A percentile compares a stretch with the other conserved stretches of the same genome.
Evolutionary conservation across 2,329 filamentous ascomycete genomes (phyloP).

Genomic region (Zymoseptoria pseudotritici): DNA sequence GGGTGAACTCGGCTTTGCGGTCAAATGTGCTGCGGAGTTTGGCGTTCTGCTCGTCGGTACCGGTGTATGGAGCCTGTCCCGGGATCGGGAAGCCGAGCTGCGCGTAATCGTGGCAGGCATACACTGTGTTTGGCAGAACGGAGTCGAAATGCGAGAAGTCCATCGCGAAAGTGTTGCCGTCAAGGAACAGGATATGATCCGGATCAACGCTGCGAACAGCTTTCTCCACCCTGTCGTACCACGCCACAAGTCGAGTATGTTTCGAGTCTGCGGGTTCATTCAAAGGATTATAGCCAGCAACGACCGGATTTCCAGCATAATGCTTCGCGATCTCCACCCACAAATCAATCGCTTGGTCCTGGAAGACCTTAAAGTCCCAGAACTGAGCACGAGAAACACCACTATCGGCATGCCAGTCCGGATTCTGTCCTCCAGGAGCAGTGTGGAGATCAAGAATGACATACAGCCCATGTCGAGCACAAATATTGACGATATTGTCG

Average conservation of each 20-base stretch:
- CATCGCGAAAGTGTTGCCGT: slow-evolving; percentile 32
- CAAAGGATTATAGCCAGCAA: slow-evolving; percentile 47
- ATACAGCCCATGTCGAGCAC: slow-evolving; percentile 42
- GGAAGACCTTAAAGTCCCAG: slow-evolving; percentile 46
- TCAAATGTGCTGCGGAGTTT: slow-evolving; percentile 39
- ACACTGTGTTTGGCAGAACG: slow-evolving; percentile 42
- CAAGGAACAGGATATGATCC: slow-evolving; percentile 40
- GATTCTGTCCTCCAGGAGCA: slow-evolving; percentile 44
- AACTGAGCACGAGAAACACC: slow-evolving; percentile 40
- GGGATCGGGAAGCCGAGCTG: slow-evolving; percentile 43
- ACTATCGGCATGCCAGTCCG: slow-evolving; percentile 47
- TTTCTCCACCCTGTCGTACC: slow-evolving; percentile 42
- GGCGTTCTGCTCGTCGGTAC: slow-evolving; percentile 37
- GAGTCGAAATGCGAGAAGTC: slow-evolving; percentile 38
- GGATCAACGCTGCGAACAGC: slow-evolving; percentile 42
- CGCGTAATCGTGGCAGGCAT: slow-evolving; percentile 49
- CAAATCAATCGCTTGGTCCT: slow-evolving; percentile 44
- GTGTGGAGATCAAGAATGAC: slow-evolving; percentile 47
- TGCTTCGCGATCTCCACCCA: slow-evolving; percentile 42
- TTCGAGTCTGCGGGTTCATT: slow-evolving; percentile 46
- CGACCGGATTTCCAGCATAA: slow-evolving; percentile 40
- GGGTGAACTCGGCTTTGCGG: slow-evolving; percentile 44
- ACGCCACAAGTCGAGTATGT: slow-evolving; percentile 39
- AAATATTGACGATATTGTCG: slow-evolving; percentile 44
- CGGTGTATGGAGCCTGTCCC: slow-evolving; percentile 33